A percentile compares a stretch with the other conserved stretches of the same genome.
phyloP scores from a whole-genome alignment of 768 basidiomycete genomes.

The Imleria badia region DNA sequence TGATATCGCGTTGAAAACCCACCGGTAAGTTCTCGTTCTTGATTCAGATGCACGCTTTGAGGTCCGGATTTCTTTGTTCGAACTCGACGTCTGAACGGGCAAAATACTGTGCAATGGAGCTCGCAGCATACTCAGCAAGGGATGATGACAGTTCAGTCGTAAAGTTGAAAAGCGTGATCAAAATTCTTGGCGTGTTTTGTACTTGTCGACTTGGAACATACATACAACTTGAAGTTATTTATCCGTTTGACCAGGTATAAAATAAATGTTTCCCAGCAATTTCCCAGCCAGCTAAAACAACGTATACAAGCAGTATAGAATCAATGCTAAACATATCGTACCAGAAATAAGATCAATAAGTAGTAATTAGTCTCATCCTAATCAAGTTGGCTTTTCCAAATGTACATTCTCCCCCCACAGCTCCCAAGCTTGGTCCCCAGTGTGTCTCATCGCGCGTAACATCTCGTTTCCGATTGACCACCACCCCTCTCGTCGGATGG shows the following conservation, averaged over 20 bases:
- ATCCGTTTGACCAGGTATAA: neutral
- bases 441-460: constrained; percentile 38
- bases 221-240: too few relatives aligned
- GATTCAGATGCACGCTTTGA: too few relatives aligned
- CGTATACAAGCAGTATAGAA: constrained; percentile 20
- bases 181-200: too few relatives aligned
- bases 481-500: constrained; percentile 43
- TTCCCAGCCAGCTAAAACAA: constrained; percentile 8
- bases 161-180: too few relatives aligned
- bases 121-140: too few relatives aligned
- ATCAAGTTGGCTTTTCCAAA: constrained; percentile 32
- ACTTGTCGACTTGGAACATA: too few relatives aligned
- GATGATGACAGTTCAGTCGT: too few relatives aligned
- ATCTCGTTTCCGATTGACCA: constrained; percentile 37
- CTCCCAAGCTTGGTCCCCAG: constrained; percentile 44
- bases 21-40: too few relatives aligned
- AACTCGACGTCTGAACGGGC: too few relatives aligned
- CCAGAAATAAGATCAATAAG: constrained; percentile 18
- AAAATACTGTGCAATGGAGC: too few relatives aligned
- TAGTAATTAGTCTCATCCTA: constrained; percentile 11
- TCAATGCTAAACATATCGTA: constrained; percentile 9
- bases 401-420: constrained; percentile 36
- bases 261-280: constrained; percentile 8
- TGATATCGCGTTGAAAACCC: too few relatives aligned
- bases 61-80: too few relatives aligned